Evolutionary conservation across 169 alveolate species (phyloP), one percentile per base, ranked within the genome.

Genomic region (Plasmodium coatneyi): DNA sequence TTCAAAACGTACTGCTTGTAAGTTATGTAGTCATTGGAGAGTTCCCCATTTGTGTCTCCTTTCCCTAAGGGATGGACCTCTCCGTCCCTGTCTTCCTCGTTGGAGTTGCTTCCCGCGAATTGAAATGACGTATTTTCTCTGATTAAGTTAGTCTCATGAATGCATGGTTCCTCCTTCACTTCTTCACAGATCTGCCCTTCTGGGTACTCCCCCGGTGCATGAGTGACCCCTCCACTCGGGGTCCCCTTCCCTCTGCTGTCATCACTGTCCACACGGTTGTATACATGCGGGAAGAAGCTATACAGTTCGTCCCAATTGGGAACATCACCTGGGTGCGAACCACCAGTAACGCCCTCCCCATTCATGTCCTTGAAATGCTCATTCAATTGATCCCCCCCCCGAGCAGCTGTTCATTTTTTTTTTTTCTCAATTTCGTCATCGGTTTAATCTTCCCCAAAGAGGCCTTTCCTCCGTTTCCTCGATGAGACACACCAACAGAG

Each of bases 21-120:
- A 4, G 92, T 84, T 22, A 84, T 84, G 25, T 84, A 84, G 16
- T 72, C 39, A 84, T 84, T 82, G 6, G 80, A 52, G 72, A 32
- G 52, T 5, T 46, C 34, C 12, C 36, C 71, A 80, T 43, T 16
- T 19, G 22, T 7, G 2, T 46, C 71, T 9, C 34, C 49, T 3
- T 19, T 7, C 16, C 36, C 49, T 28, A 22, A 7, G 5, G 46
- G 34, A 80, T 66, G 36, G 39, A 1, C 6, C 25, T 3, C 36
- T 66, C 41, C 76, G 0, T 66, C 39, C 39, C 19, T 10, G 16
- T 66, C 36, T 66, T 4, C 76, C 36, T 66, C 36, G 32, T 7
- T 66, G 36, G 36, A 6, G 36, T 7, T 66, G 19, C 36, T 6
- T 66, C 36, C n/a, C 39, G 6, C 1, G 36, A 5, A 22, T 66